phyloP scores from a whole-genome alignment of 345 rosid species.

The Heritiera fomes region DNA sequence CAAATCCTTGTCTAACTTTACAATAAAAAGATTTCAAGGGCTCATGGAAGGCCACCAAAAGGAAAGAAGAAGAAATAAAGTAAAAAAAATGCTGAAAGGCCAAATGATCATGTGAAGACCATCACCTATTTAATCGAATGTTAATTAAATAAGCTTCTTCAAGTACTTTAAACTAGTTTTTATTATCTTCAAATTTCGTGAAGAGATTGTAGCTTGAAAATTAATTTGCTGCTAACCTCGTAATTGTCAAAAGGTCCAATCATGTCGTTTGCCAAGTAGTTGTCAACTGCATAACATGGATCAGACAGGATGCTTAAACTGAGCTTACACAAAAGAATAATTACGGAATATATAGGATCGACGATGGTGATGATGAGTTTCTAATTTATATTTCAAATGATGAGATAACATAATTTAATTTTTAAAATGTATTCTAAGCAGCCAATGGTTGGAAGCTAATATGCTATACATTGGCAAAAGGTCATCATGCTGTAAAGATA shows the following conservation, averaged over 20 bases:
- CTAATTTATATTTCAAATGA: background rate
- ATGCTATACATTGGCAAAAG: background rate
- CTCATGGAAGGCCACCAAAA: background rate
- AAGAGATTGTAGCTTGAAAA: background rate
- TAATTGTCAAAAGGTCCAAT: slow-evolving; percentile 6
- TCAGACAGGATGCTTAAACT: background rate
- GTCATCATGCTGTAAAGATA: background rate
- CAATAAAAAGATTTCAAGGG: background rate
- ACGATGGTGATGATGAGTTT: background rate
- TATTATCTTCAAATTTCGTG: background rate
- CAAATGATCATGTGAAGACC: slow-evolving; percentile 9
- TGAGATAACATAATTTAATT: background rate
- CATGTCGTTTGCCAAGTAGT: background rate
- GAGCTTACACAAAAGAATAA: background rate
- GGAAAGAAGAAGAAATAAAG: background rate
- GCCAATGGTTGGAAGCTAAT: background rate
- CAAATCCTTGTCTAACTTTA: too few species aligned
- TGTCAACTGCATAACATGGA: background rate
- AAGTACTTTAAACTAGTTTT: background rate
- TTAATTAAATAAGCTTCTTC: background rate
- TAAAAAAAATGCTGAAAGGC: background rate
- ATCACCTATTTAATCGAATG: background rate
- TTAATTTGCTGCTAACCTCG: background rate
- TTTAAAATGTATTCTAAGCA: background rate
- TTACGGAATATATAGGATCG: background rate